Conservation (phyloP, 1,139 yeast species). For the Pneumocystis canis region DNA sequence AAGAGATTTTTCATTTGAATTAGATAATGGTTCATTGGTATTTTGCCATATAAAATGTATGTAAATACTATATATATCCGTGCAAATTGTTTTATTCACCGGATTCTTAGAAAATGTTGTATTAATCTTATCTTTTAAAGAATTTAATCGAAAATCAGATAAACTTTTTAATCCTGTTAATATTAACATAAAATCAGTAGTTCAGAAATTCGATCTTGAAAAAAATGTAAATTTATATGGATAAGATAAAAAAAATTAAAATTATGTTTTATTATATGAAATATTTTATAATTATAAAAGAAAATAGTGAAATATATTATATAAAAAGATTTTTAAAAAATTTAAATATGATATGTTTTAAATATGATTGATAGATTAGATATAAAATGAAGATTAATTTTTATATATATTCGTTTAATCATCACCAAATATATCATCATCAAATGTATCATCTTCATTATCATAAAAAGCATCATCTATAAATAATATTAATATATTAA, state of each 20-base stretch:
- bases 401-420: not conserved
- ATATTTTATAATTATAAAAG: too few relatives aligned
- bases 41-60: not conserved
- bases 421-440: slow-evolving; percentile 1
- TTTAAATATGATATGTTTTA: not conserved
- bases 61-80: not conserved
- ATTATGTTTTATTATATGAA: too few relatives aligned
- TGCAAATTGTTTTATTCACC: not conserved
- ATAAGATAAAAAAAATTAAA: too few relatives aligned
- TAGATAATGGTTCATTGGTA: not conserved
- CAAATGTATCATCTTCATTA: slow-evolving; percentile 6
- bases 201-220: not conserved
- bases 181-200: not conserved
- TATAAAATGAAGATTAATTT: not conserved
- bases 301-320: too few relatives aligned
- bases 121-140: not conserved
- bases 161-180: not conserved
- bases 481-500: not conserved
- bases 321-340: not conserved
- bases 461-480: slow-evolving; percentile 3
- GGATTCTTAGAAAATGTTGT: not conserved
- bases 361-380: not conserved
- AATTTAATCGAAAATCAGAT: not conserved
- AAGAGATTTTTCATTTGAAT: not conserved
- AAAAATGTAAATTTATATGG: not conserved